Evolutionary conservation across 306 rosid genomes (phyloP).

Genomic region (Ochetophila trinervis): DNA sequence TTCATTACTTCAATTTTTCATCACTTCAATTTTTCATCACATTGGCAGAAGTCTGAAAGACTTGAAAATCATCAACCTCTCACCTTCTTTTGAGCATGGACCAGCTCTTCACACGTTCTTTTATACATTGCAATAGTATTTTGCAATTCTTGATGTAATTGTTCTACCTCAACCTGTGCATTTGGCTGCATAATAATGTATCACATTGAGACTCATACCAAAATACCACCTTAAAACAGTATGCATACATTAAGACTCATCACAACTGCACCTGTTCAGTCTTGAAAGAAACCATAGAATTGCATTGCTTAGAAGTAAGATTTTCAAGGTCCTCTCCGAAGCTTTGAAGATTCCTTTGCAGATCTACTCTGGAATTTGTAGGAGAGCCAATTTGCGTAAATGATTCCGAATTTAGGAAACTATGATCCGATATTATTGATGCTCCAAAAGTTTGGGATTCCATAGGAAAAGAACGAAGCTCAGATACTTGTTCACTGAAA

Average conservation of each 20-base stretch:
- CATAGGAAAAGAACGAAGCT: slow-evolving; percentile 27
- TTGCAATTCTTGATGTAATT: slow-evolving; percentile 69
- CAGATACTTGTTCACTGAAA: slow-evolving; percentile 34
- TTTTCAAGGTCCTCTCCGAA: slow-evolving; percentile 35
- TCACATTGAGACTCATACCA: slow-evolving; percentile 20
- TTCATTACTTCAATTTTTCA: neutral
- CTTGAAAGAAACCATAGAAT: slow-evolving; percentile 42
- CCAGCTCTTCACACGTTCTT: slow-evolving; percentile 75
- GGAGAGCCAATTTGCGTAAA: slow-evolving; percentile 28
- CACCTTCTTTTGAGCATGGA: slow-evolving; percentile 69
- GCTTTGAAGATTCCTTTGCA: slow-evolving; percentile 34
- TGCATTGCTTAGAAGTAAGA: slow-evolving; percentile 30
- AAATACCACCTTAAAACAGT: slow-evolving; percentile 3
- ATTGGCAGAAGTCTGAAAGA: neutral
- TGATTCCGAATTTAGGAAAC: slow-evolving; percentile 43
- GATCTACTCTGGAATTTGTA: slow-evolving; percentile 25
- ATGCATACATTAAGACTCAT: neutral
- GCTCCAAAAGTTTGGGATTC: slow-evolving; percentile 38
- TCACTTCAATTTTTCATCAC: neutral
- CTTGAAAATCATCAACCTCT: slow-evolving; percentile 22
- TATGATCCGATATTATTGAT: slow-evolving; percentile 47
- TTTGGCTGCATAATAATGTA: slow-evolving; percentile 38
- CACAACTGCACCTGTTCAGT: slow-evolving; percentile 49
- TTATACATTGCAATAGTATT: slow-evolving; percentile 69
- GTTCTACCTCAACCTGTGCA: slow-evolving; percentile 52